Percentiles rank a stretch among this genome's conserved stretches.
These are phyloP conservation scores for Tuber borchii DNA, from an alignment of 495 filamentous ascomycete genomes.

Conservation along the genomic window DNA sequence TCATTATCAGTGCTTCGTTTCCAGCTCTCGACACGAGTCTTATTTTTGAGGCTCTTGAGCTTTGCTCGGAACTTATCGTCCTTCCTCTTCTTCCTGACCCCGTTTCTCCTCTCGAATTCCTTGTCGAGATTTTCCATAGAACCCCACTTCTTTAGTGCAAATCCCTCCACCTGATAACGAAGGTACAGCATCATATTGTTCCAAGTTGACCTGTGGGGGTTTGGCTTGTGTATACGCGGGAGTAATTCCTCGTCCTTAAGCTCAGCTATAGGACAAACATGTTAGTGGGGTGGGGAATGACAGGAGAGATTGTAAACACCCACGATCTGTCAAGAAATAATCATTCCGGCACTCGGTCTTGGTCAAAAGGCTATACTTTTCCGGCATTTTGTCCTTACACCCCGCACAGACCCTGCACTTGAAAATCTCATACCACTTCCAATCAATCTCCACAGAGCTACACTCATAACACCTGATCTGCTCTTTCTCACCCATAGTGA, in stretches of 20 bases:
- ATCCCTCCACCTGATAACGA: slow-evolving; percentile 86
- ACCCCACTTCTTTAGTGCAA: slow-evolving; percentile 77
- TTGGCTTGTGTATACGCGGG: slow-evolving; percentile 79
- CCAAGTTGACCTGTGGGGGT: slow-evolving; percentile 92
- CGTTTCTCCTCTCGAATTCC: slow-evolving; percentile 75
- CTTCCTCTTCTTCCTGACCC: slow-evolving; percentile 77
- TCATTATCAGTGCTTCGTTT: slow-evolving; percentile 51
- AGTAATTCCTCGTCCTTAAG: slow-evolving; percentile 76
- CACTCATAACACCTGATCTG: slow-evolving; percentile 79
- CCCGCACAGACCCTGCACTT: slow-evolving; percentile 60
- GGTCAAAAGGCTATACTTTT: slow-evolving; percentile 87
- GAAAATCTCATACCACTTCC: slow-evolving; percentile 83
- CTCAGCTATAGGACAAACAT: slow-evolving; percentile 54
- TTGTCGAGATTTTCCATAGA: slow-evolving; percentile 74
- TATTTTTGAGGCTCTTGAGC: slow-evolving; percentile 81
- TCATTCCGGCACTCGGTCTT: slow-evolving; percentile 96
- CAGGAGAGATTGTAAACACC: slow-evolving; percentile 42
- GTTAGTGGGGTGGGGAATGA: neutral
- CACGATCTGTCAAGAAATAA: slow-evolving; percentile 88
- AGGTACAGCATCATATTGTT: slow-evolving; percentile 98
- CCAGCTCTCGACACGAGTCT: slow-evolving; percentile 85
- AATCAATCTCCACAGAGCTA: slow-evolving; percentile 77
- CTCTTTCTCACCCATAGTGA: slow-evolving; percentile 55
- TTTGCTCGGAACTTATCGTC: slow-evolving; percentile 88
- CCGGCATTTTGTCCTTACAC: slow-evolving; percentile 82